Evolutionary conservation across 768 basidiomycete species (phyloP).

Genomic region (Leccinum rimulosum): DNA sequence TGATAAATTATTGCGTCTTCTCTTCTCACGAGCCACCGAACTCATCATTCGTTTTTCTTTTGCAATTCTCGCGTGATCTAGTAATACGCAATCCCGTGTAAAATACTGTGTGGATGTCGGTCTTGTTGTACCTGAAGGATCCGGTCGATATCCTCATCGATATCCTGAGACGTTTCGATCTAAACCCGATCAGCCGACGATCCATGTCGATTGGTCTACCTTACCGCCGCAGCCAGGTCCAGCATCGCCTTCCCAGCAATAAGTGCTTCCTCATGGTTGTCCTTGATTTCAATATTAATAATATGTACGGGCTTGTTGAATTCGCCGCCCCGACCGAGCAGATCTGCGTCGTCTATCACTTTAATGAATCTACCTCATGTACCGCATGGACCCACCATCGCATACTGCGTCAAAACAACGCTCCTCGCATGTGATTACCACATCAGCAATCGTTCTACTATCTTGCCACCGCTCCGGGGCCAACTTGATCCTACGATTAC

Average conservation of each 20-base stretch:
- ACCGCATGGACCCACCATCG: slow-evolving; percentile 64
- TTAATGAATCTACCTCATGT: slow-evolving; percentile 9
- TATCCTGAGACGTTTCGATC: slow-evolving; percentile 84
- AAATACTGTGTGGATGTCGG: slow-evolving; percentile 85
- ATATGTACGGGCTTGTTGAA: slow-evolving; percentile 92
- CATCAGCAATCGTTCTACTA: slow-evolving; percentile 80
- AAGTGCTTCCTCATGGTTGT: slow-evolving; percentile 97
- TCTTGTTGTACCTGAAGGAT: slow-evolving; percentile 86
- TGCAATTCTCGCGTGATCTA: slow-evolving; percentile 39
- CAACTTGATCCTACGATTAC: slow-evolving; percentile 86
- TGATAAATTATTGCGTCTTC: slow-evolving; percentile 52
- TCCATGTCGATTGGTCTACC: slow-evolving; percentile 29
- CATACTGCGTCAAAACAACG: slow-evolving; percentile 98
- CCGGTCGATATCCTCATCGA: slow-evolving; percentile 87
- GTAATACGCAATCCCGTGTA: slow-evolving; percentile 92
- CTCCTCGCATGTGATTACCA: slow-evolving; percentile 99
- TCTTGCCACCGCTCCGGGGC: slow-evolving; percentile 99
- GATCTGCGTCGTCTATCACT: slow-evolving; percentile 48
- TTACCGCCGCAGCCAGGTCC: slow-evolving; percentile 84
- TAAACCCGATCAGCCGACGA: slow-evolving; percentile 32
- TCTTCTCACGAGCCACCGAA: slow-evolving; percentile 54
- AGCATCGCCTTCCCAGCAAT: slow-evolving; percentile 96
- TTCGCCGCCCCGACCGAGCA: slow-evolving; percentile 85
- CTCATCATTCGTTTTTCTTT: neutral
- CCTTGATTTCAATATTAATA: slow-evolving; percentile 98